Base-by-base conservation (phyloP, 2,329 filamentous ascomycete genomes). In the Ophiosphaerella narmari region DNA sequence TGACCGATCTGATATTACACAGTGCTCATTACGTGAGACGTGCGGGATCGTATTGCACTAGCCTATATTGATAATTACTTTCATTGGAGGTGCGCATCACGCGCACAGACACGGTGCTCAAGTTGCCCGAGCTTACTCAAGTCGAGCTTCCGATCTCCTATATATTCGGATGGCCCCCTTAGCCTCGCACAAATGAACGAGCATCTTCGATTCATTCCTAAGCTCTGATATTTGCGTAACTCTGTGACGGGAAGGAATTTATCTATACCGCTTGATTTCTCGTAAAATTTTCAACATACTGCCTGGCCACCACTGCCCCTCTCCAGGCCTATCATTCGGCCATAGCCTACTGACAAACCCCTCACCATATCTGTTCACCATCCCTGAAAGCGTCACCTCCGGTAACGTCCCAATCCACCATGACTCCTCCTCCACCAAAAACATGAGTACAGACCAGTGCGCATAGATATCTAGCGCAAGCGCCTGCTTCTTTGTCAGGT, bases 371-470 rank as follows among this genome's bases (percentile, higher is more conserved):
- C 49, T 39, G 36, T 56, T 55, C 26, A 61, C 39, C 52, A 63
- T 50, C 16, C 57, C 59, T 9, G 33, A 18, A 18, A 63, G 46
- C 11, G 55, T 57, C 13, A 59, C 55, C 7, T 35, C 24, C 16
- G 60, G 53, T 31, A 63, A 47, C 24, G 48, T 46, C 12, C 60
- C 60, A 43, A 63, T 58, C 60, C 60, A 63, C 58, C 58, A 63
- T 13, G 46, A 41, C 34, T 55, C 56, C 7, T 60, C 49, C 38
- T 62, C 60, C n/a, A 55, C 57, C 46, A 62, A 43, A 48, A 63
- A 59, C 59, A 61, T 59, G 13, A 63, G 46, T 26, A 63, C 53
- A 13, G 49, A 55, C 59, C 58, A 63, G 32, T 63, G 55, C 33
- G 57, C 55, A 31, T 61, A 63, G 14, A 61, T 56, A 29, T 63